Evolutionary conservation across 371 early-diverging fungal genomes (phyloP), one percentile per base, ranked within the genome.

Genomic region (Lichtheimia ornata): DNA sequence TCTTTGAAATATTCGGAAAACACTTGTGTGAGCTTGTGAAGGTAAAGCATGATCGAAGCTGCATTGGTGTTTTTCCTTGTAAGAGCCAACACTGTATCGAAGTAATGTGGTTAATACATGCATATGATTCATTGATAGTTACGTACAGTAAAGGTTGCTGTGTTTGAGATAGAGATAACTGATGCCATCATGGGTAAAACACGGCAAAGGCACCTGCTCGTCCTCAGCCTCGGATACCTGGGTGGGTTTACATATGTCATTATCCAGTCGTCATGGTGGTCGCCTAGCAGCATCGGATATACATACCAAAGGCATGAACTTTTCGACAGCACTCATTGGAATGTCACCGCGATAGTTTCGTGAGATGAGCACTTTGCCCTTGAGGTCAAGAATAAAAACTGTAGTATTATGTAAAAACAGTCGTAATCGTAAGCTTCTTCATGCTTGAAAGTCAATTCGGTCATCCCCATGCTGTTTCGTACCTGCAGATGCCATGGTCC

Each of bases 51-150:
- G 60, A 97, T 92, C 25, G 95, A 92, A 51, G 96, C 92, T 13
- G 97, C 97, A 72, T 97, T 97, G 40, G 97, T 91, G 83, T 98
- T 97, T 72, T 94, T 94, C 72, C 94, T 88, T n/a, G 97, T 95
- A 66, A 97, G 81, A 12, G 97, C 97, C 56, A 98, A 82, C 67
- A 97, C 95, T 93, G 80, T 2, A 58, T 44, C 6, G 17, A 45
- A 28, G 51, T 20, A 51, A 51, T n/a, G 25, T 1, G 14, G 17
- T 55, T 13, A 55, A 54, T 40, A 41, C 44, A 28, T 15, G 27
- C 15, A 56, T 22, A 27, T 13, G 0, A 6, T 15, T 15, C 51
- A 44, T 45, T 59, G 57, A 28, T 13, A n/a, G 35, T 11, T 17
- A 84, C 91, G 77, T 89, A 97, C 97, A 69, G 67, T 95, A 98